Percentiles rank a stretch among this genome's conserved stretches.
Conservation (phyloP, 345 rosid genomes). For the Pelargonium nanum region DNA sequence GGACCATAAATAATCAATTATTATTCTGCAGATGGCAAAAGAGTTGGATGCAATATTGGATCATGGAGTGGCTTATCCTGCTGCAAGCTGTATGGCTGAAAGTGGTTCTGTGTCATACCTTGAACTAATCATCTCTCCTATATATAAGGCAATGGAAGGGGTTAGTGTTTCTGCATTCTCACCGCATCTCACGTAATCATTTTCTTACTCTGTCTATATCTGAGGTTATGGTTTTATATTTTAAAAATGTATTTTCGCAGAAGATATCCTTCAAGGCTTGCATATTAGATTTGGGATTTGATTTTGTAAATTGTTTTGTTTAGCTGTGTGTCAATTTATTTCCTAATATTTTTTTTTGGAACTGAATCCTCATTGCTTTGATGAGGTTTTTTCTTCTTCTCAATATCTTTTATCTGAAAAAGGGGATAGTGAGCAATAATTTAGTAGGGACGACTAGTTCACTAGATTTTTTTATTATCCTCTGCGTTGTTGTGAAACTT, state of each 20-base stretch:
- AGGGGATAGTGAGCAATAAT: neutral
- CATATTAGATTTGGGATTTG: neutral
- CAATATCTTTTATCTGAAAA: neutral
- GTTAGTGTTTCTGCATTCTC: conserved; percentile 34
- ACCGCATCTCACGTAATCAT: neutral
- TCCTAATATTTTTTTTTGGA: neutral
- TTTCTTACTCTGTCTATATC: neutral
- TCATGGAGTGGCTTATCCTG: conserved; percentile 65
- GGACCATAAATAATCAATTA: conserved; percentile 1
- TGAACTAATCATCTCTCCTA: conserved; percentile 62
- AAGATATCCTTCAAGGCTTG: neutral
- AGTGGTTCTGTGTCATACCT: conserved; percentile 71
- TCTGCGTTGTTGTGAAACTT: too few species aligned
- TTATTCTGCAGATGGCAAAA: conserved; percentile 74
- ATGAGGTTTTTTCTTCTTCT: neutral
- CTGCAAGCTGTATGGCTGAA: conserved; percentile 53
- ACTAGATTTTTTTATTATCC: too few species aligned
- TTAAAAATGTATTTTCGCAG: neutral
- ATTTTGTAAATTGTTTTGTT: too few species aligned
- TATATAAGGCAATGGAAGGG: conserved; percentile 46
- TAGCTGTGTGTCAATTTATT: neutral
- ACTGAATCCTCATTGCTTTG: neutral
- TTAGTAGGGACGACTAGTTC: neutral
- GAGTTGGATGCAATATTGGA: conserved; percentile 87
- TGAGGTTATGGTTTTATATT: neutral